Percentiles rank a stretch among this genome's conserved stretches.
Evolutionary conservation across 164 flowering plant genomes (phyloP).

Genomic region (Cinnamomum chago): DNA sequence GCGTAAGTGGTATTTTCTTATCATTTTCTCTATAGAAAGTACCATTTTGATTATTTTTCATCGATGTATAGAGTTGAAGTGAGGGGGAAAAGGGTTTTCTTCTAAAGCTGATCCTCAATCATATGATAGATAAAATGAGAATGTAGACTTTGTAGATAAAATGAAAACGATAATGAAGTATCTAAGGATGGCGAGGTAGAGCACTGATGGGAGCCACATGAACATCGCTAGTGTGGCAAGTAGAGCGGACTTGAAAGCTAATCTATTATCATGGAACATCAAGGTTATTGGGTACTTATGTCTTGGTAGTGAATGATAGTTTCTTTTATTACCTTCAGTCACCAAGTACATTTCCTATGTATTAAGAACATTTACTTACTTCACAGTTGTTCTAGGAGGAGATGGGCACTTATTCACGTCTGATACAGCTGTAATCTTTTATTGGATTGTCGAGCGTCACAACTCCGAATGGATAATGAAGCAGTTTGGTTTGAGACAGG

Average conservation of each 20-base stretch:
- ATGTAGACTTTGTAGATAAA: conserved; percentile 24
- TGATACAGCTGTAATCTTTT: too few species aligned
- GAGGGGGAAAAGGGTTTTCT: too few species aligned
- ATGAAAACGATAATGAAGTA: not conserved
- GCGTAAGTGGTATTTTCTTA: too few species aligned
- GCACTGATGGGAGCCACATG: conserved; percentile 53
- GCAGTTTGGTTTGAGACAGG: too few species aligned
- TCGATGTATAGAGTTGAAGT: not conserved
- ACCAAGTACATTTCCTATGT: conserved; percentile 25
- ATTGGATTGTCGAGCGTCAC: too few species aligned
- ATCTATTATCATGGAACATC: conserved; percentile 67
- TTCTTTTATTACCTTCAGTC: conserved; percentile 25
- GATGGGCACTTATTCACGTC: too few species aligned
- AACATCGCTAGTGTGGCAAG: conserved; percentile 31
- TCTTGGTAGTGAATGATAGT: conserved; percentile 31
- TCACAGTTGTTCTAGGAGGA: too few species aligned
- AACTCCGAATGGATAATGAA: too few species aligned
- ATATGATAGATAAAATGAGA: conserved; percentile 17
- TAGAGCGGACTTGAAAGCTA: conserved; percentile 46
- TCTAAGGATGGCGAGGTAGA: conserved; percentile 26
- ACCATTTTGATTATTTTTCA: not conserved
- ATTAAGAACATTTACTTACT: not conserved
- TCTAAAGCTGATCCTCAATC: conserved; percentile 12
- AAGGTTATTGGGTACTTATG: conserved; percentile 44
- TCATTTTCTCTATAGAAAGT: conserved; percentile 19